Base-by-base conservation (phyloP, 139 green algal genomes). In the Spirogloea muscicola region DNA sequence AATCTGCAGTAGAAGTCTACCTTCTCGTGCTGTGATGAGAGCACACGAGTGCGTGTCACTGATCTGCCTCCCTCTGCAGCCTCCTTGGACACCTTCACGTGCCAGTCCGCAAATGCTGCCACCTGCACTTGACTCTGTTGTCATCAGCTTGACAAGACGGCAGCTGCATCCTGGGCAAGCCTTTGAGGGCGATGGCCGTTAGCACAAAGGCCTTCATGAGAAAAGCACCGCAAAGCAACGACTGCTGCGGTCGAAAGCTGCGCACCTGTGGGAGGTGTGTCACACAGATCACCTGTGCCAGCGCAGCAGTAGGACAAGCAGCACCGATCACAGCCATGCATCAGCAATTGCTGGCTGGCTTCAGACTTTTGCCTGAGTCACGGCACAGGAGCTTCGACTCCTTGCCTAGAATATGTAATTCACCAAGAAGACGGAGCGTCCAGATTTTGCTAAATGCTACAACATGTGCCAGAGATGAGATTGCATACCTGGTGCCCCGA, bases 81-180 rank as follows among this genome's bases (percentile, higher is more conserved):
- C 0, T 40, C 21, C 59, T 79, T 79, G 48, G 10, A n/a, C 72
- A 79, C 72, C 34, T 61, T 72, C 6, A 79, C 38, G 52, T 79
- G 72, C 44, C 21, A 3, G 62, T 79, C 46, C 16, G 59, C 72
- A 52, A 51, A 72, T 38, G 62, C 72, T 13, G 72, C 72, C 37
- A 79, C 72, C 72, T 79, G 69, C 1, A 10, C 10, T 13, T 9
- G 10, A 38, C 29, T 13, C 55, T 16, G 55, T 13, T 64, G n/a
- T 13, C 55, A 13, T 13, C 36, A 10, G 29, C 29, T 13, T 16
- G 16, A 13, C 36, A 10, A 64, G 55, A 42, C 36, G 10, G 29
- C 10, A 16, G 13, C 36, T 64, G 10, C 55, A 40, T 64, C 36
- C 10, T 16, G 36, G 10, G 29, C 36, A 13, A 10, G 13, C 29